Evolutionary conservation across 1,284 basidiomycete genomes (phyloP).

Genomic region (Cutaneotrichosporon spelunceum): DNA sequence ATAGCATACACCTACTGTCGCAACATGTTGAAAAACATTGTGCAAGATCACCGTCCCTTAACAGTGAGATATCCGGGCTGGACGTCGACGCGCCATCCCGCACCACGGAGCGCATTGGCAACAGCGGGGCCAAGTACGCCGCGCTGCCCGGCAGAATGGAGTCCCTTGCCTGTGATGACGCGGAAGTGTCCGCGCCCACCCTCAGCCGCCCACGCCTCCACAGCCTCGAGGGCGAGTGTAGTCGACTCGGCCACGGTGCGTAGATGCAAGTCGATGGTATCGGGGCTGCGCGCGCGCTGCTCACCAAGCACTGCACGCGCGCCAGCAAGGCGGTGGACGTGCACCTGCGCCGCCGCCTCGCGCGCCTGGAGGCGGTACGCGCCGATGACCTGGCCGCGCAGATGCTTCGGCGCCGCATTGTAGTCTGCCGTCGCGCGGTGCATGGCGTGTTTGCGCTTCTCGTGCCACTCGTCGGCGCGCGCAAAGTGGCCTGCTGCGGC

Average conservation of each 20-base stretch:
- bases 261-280: conserved; percentile 30
- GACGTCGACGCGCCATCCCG: conserved; percentile 44
- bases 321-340: conserved; percentile 42
- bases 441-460: conserved; percentile 36
- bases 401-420: conserved; percentile 14
- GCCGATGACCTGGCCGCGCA: conserved; percentile 34
- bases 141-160: conserved; percentile 40
- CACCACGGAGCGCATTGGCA: conserved; percentile 31
- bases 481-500: conserved; percentile 32
- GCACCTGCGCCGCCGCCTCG: conserved; percentile 32
- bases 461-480: conserved; percentile 33
- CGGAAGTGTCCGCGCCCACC: conserved; percentile 55
- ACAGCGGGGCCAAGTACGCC: conserved; percentile 49
- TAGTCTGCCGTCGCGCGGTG: conserved; percentile 41
- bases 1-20: not conserved
- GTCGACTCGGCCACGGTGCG: conserved; percentile 42
- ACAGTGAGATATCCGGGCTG: conserved; percentile 44
- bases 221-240: conserved; percentile 34
- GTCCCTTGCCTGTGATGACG: conserved; percentile 48
- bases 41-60: conserved; percentile 19
- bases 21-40: not conserved
- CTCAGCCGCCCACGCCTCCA: conserved; percentile 51
- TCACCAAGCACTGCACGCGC: conserved; percentile 38
- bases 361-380: conserved; percentile 45
- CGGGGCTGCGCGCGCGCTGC: conserved; percentile 26